phyloP scores from a whole-genome alignment of 2,329 filamentous ascomycete genomes.

The Zopfia rhizophila region DNA sequence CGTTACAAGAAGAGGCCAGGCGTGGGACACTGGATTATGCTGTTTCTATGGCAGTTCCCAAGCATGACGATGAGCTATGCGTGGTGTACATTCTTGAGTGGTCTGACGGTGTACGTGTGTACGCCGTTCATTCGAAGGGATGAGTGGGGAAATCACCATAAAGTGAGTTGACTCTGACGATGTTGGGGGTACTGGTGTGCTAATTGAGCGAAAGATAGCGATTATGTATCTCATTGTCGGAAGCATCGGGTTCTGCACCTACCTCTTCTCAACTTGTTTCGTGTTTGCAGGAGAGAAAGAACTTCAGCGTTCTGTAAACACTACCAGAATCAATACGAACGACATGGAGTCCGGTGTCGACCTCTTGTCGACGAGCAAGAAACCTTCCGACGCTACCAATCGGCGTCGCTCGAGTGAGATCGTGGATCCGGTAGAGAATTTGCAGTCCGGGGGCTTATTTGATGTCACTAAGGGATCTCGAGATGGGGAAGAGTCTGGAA shows the following conservation, averaged over 20 bases:
- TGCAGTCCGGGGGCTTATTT: too few species aligned
- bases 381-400: too few species aligned
- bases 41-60: slow-evolving; percentile 44
- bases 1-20: slow-evolving; percentile 35
- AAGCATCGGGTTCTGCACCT: slow-evolving; percentile 33
- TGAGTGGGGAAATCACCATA: slow-evolving; percentile 32
- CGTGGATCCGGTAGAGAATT: too few species aligned
- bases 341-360: too few species aligned
- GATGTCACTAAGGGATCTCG: too few species aligned
- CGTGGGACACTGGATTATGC: slow-evolving; percentile 37
- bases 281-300: slow-evolving; percentile 40
- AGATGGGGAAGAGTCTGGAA: too few species aligned
- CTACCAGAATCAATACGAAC: too few species aligned
- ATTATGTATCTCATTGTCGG: slow-evolving; percentile 35
- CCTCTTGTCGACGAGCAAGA: too few species aligned
- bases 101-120: slow-evolving; percentile 41
- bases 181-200: background rate
- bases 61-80: slow-evolving; percentile 43
- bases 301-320: slow-evolving; percentile 33
- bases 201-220: slow-evolving; percentile 30
- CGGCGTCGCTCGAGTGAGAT: too few species aligned
- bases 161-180: slow-evolving; percentile 26
- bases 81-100: slow-evolving; percentile 36
- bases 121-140: slow-evolving; percentile 33
- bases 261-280: slow-evolving; percentile 34